Evolutionary conservation across 805 yeast genomes (phyloP), one percentile per base, ranked within the genome.

Genomic region (Sugiyamaella qingdaonensis): DNA sequence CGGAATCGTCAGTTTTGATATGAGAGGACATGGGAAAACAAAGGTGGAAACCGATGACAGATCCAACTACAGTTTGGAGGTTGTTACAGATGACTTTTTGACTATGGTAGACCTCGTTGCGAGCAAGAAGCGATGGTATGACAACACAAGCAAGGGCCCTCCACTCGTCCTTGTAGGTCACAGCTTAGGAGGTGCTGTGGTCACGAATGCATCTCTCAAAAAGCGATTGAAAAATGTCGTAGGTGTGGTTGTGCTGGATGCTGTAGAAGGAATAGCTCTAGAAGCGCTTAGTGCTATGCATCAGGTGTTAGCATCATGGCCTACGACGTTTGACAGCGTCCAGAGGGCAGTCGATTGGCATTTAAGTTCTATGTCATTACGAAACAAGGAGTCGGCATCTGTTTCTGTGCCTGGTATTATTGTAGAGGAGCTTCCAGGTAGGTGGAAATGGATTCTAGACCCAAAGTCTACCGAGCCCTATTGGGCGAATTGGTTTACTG

Each of bases 231-330:
- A 36, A 9, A 41, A 41, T n/a, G 64, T 87, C 1, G 74, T 78
- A 34, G 99, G 98, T 0, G 68, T 94, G 2, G 78, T 80, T 0
- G 82, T 91, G 75, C 70, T 94, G 14, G 99, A 94, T 68, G 94
- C 94, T 2, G 97, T 94, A 1, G 99, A 94, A 65, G 98, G 91
- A 54, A 85, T 94, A 0, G 97, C 98, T 0, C 75, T 86, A 1
- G 76, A 78, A 36, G 82, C 96, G 0, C 71, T 94, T 4, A 62
- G 64, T 2, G 73, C 81, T 3, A 91, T 94, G 88, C 78, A 81
- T 7, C 60, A 66, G n/a, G 87, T 87, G 55, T 73, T 94, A 10
- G 63, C 70, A 2, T 72, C 73, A n/a, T 73, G 94, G 41, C 98
- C 98, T 0, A 65, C 64, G 33, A 57, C 64, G 0, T 94, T 94